These are phyloP conservation scores for Pyrrhoderma lamaoense DNA, from an alignment of 1,284 basidiomycete species.

Conservation along the genomic window DNA sequence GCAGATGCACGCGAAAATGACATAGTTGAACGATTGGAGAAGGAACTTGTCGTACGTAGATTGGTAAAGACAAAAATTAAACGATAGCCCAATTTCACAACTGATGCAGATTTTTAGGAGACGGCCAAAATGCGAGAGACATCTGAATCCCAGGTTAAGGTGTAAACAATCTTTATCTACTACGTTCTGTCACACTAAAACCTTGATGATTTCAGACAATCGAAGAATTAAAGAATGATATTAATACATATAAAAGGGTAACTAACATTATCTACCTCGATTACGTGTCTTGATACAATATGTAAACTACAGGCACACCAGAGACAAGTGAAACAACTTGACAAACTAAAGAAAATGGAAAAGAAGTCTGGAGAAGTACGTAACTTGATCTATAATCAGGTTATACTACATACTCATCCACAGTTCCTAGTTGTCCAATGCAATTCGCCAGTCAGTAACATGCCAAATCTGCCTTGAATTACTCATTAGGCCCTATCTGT, in stretches of 20 bases:
- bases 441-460: slow-evolving; percentile 50
- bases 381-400: not conserved
- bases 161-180: not conserved
- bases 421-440: slow-evolving; percentile 39
- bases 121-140: slow-evolving; percentile 2
- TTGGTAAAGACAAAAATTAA: not conserved
- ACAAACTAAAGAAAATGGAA: slow-evolving; percentile 38
- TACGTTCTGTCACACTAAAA: not conserved
- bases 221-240: slow-evolving; percentile 31
- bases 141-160: not conserved
- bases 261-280: slow-evolving; percentile 8
- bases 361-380: slow-evolving; percentile 52
- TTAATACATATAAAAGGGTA: slow-evolving; percentile 31
- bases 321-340: slow-evolving; percentile 44
- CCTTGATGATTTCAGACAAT: not conserved
- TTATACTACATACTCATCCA: not conserved
- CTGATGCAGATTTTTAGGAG: slow-evolving; percentile 1
- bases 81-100: no score
- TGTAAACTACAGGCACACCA: slow-evolving; percentile 23
- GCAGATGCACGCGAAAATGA: not conserved
- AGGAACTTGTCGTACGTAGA: slow-evolving; percentile 1
- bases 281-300: no score
- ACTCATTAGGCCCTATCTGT: slow-evolving; percentile 57
- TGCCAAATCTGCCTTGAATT: slow-evolving; percentile 74
- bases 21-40: not conserved